A percentile compares a stretch with the other conserved stretches of the same genome.
phyloP scores from a whole-genome alignment of 2,329 filamentous ascomycete species.

The Celoporthe dispersa region DNA sequence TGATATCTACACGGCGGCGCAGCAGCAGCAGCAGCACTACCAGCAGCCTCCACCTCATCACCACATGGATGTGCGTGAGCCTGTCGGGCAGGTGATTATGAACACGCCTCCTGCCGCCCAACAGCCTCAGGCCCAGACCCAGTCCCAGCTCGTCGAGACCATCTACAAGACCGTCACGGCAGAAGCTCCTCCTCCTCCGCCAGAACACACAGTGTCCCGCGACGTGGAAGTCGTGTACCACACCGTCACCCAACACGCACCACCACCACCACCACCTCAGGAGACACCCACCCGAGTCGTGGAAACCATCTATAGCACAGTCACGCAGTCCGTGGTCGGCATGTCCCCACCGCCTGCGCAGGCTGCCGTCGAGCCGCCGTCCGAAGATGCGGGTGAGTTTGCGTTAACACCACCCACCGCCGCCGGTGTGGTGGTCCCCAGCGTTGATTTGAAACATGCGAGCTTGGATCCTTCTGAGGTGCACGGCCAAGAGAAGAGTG shows the following conservation, averaged over 20 bases:
- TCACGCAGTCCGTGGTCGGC: conserved; percentile 23
- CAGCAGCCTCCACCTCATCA: conserved; percentile 19
- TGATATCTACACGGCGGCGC: conserved; percentile 17
- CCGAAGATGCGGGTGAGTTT: conserved; percentile 25
- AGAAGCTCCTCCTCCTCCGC: conserved; percentile 4
- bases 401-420: conserved; percentile 15
- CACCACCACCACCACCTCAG: conserved; percentile 3
- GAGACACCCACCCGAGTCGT: conserved; percentile 23
- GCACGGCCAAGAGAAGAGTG: not conserved
- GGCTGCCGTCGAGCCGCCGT: conserved; percentile 11
- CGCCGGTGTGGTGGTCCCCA: conserved; percentile 19
- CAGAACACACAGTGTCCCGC: conserved; percentile 9
- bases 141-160: conserved; percentile 20
- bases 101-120: conserved; percentile 16
- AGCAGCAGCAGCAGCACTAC: conserved; percentile 16
- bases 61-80: conserved; percentile 25
- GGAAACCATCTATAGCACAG: conserved; percentile 31
- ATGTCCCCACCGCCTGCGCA: conserved; percentile 1
- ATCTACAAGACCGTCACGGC: conserved; percentile 24
- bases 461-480: not conserved
- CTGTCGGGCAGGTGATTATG: conserved; percentile 21
- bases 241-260: conserved; percentile 15
- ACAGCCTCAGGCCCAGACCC: conserved; percentile 10
- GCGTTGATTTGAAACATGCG: conserved; percentile 25
- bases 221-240: conserved; percentile 23